Conservation (phyloP, 768 basidiomycete genomes). For the Lactifluus pinguis region DNA sequence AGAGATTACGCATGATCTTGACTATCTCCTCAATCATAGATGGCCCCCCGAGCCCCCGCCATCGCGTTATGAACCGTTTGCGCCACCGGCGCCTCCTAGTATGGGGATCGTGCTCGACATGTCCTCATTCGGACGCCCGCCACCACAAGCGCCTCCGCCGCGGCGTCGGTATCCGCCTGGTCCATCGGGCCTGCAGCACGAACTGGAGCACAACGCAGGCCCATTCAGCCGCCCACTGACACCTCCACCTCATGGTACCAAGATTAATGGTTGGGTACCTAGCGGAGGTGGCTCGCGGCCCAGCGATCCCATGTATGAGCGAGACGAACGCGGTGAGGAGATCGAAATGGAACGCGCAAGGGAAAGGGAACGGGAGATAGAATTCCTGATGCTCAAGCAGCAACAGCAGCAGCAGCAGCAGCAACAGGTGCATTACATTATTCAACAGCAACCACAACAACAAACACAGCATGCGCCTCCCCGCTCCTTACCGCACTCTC, state of each 20-base stretch:
- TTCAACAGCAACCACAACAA: conserved; percentile 20
- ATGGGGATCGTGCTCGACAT: conserved; percentile 13
- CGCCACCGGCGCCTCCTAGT: conserved; percentile 1
- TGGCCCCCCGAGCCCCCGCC: conserved; percentile 16
- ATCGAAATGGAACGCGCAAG: conserved; percentile 20
- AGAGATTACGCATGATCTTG: conserved; percentile 28
- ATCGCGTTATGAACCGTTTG: conserved; percentile 5
- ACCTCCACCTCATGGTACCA: conserved; percentile 9
- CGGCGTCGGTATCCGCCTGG: conserved; percentile 13
- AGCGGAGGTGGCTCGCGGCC: background rate
- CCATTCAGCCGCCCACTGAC: conserved; percentile 16
- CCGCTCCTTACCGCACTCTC: conserved; percentile 8
- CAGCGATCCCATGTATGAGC: conserved; percentile 7
- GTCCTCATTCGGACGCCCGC: conserved; percentile 9
- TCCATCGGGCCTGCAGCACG: conserved; percentile 16
- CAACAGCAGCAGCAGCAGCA: conserved; percentile 20
- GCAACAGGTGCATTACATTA: conserved; percentile 9
- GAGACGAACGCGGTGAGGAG: conserved; percentile 16
- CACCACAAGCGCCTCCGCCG: conserved; percentile 5
- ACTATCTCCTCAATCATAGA: conserved; percentile 24
- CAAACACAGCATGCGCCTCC: background rate
- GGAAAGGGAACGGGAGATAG: conserved; percentile 23
- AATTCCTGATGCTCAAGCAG: conserved; percentile 19
- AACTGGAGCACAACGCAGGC: conserved; percentile 12
- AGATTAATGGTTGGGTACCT: conserved; percentile 15